Base-by-base conservation (phyloP, 2,329 filamentous ascomycete species). In the Berkeleyomyces basicola region DNA sequence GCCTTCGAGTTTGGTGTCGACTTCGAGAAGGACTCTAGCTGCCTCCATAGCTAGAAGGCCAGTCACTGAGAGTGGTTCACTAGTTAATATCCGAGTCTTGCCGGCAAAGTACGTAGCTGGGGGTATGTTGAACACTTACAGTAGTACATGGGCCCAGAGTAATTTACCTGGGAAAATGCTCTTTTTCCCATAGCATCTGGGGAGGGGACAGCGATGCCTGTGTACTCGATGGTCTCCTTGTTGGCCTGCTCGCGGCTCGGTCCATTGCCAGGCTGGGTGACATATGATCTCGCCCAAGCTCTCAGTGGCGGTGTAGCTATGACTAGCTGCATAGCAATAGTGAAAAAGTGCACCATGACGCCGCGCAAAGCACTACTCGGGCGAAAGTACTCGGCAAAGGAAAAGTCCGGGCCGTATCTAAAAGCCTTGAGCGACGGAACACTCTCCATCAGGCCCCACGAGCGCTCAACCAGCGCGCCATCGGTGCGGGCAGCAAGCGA, bases 1-100 rank as follows among this genome's bases (percentile, higher is more conserved):
- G 16, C 87, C 87, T 1, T 76, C 77, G 10, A 88, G 73, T 43
- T 77, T 71, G 10, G 82, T 73, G 11, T 83, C 78, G 46, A 86
- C 84, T 64, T 85, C 77, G 14, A 90, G 73, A 40, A 91, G 74
- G 0, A 83, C 82, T 46, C 80, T 73, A 3, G 86, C 87, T 10
- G 80, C 86, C 68, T 89, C 78, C 1, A 79, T 78, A 11, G 88
- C 69, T 37, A 86, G 76, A 16, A 84, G 69, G 0, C 79, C 87
- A 3, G 86, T 90, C 60, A 88, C 83, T 85, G 46, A 7, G 33
- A 23, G 23, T 23, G 7, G 55, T 23, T 4, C 2, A 23, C 60
- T 40, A 16, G 16, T 59, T 59, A 61, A 23, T 23, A 23, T 23
- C 23, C 23, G 23, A 23, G 23, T 23, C 23, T 23, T 23, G 23